Evolutionary conservation across 2,329 filamentous ascomycete species (phyloP).

Genomic region (Dryadomyces quercivorus): DNA sequence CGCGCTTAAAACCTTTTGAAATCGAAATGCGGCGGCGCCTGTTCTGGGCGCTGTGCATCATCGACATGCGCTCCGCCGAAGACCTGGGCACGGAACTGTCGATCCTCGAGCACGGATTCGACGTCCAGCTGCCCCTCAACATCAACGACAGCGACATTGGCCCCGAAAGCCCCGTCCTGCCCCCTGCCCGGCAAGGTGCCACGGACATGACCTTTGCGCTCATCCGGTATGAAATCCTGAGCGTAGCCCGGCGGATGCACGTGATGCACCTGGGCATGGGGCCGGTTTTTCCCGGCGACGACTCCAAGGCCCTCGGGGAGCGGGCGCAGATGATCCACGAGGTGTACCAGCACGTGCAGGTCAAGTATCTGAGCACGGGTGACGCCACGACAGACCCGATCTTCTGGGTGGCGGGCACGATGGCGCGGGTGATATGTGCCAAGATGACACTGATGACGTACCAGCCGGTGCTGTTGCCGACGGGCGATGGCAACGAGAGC

Average conservation of each 20-base stretch:
- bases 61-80: conserved; percentile 49
- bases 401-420: conserved; percentile 38
- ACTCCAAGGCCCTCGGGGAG: conserved; percentile 24
- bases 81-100: conserved; percentile 42
- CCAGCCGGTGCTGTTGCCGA: conserved; percentile 35
- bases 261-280: conserved; percentile 22
- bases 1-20: conserved; percentile 44
- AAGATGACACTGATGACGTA: conserved; percentile 44
- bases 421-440: conserved; percentile 36
- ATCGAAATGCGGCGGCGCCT: conserved; percentile 49
- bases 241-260: conserved; percentile 26
- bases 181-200: conserved; percentile 33
- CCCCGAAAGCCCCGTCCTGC: conserved; percentile 33
- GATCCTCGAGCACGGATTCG: conserved; percentile 31
- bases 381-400: conserved; percentile 31
- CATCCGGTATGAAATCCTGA: conserved; percentile 30
- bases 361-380: conserved; percentile 38
- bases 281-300: conserved; percentile 17
- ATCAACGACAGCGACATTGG: conserved; percentile 42
- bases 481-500: conserved; percentile 18
- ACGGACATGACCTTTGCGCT: conserved; percentile 40
- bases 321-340: conserved; percentile 24
- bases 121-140: conserved; percentile 43
- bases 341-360: conserved; percentile 30
- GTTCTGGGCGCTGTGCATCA: conserved; percentile 48